Conservation (phyloP, 2,329 filamentous ascomycete species). For the Ceratocystis destructans region DNA sequence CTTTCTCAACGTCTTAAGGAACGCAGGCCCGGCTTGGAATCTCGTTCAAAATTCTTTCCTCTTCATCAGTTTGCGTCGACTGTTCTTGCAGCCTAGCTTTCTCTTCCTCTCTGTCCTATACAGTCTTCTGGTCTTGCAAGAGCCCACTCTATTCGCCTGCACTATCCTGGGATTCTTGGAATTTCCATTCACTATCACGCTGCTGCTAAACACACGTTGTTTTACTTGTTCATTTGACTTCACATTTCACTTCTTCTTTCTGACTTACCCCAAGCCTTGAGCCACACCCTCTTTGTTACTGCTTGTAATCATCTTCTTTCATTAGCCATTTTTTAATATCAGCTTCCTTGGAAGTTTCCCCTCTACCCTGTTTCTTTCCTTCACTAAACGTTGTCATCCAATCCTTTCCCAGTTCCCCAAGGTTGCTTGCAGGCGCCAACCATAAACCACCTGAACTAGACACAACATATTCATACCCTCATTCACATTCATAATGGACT, state of each 20-base stretch:
- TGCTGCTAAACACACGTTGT: not conserved
- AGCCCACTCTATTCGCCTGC: not conserved
- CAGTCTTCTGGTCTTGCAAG: not conserved
- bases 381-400: conserved; percentile 1
- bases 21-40: conserved; percentile 19
- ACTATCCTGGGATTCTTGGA: not conserved
- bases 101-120: not conserved
- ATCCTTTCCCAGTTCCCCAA: not conserved
- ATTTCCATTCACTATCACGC: not conserved
- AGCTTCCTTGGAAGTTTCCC: not conserved
- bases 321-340: conserved; percentile 3
- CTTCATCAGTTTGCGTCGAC: conserved; percentile 12
- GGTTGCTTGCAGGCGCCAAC: not conserved
- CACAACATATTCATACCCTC: too few species aligned
- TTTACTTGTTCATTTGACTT: not conserved
- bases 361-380: not conserved
- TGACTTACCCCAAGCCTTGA: too few species aligned
- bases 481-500: conserved; percentile 10
- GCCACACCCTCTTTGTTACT: not conserved
- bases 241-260: too few species aligned
- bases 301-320: not conserved
- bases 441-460: not conserved
- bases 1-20: conserved; percentile 19
- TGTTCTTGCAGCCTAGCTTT: not conserved
- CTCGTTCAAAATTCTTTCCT: conserved; percentile 15